Evolutionary conservation across 1,284 basidiomycete genomes (phyloP).

Genomic region (Trichosporon asahii): DNA sequence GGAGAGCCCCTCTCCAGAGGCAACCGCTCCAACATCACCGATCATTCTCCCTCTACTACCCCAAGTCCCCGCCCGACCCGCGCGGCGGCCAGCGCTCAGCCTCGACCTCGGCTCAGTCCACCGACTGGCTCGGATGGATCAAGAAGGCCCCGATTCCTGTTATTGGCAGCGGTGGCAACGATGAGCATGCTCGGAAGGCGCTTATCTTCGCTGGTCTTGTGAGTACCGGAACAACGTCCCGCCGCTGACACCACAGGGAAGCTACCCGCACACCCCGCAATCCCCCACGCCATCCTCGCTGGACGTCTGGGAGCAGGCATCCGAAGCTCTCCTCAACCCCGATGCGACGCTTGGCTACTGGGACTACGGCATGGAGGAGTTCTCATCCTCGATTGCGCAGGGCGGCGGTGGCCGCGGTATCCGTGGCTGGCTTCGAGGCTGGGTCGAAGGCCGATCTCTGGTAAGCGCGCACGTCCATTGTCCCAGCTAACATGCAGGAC

Average conservation of each 20-base stretch:
- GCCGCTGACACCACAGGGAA: constrained; percentile 34
- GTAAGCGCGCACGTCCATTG: constrained; percentile 26
- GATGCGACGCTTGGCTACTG: constrained; percentile 47
- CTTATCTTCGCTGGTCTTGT: constrained; percentile 50
- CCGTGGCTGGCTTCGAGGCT: constrained; percentile 46
- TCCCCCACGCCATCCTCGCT: constrained; percentile 46
- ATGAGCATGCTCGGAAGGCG: constrained; percentile 26
- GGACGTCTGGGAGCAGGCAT: constrained; percentile 47
- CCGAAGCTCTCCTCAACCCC: constrained; percentile 44
- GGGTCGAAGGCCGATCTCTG: constrained; percentile 48
- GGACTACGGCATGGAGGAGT: constrained; percentile 42
- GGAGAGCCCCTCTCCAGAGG: constrained; percentile 2
- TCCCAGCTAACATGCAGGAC: constrained; percentile 32
- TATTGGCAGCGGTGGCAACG: constrained; percentile 14
- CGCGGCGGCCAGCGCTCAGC: constrained; percentile 26
- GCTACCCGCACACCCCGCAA: constrained; percentile 49
- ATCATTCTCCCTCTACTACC: constrained; percentile 23
- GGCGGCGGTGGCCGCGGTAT: constrained; percentile 30
- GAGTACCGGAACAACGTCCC: constrained; percentile 20
- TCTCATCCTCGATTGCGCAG: constrained; percentile 33
- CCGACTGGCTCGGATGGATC: constrained; percentile 44
- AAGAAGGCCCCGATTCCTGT: constrained; percentile 28
- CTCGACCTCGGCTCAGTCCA: constrained; percentile 33
- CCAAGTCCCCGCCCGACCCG: constrained; percentile 30
- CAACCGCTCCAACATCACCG: constrained; percentile 10